phyloP scores from a whole-genome alignment of 1,284 basidiomycete genomes.

The Meira miltonrushii region DNA sequence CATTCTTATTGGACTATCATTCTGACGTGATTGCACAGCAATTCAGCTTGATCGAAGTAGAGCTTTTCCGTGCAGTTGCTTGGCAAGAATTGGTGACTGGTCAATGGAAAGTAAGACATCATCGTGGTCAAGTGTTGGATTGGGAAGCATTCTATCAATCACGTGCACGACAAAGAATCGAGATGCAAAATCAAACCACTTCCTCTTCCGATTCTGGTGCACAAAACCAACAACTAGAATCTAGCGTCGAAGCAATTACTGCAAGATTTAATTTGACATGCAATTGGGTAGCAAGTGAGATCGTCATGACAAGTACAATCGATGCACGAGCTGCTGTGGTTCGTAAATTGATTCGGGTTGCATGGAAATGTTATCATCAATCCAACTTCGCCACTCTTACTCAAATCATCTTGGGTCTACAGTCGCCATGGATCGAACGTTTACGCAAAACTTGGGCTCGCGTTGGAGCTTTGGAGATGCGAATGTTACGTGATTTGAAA shows the following conservation, averaged over 20 bases:
- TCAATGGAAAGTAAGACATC: constrained; percentile 50
- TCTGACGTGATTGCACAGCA: constrained; percentile 68
- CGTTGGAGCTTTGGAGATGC: constrained; percentile 68
- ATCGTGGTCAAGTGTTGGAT: constrained; percentile 65
- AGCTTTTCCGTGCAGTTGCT: constrained; percentile 73
- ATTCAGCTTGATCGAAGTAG: constrained; percentile 79
- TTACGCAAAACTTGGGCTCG: constrained; percentile 67
- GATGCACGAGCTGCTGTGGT: constrained; percentile 65
- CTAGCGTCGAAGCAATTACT: constrained; percentile 60
- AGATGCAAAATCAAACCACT: constrained; percentile 54
- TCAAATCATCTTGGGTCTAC: constrained; percentile 74
- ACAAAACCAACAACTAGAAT: constrained; percentile 20
- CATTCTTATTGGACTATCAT: constrained; percentile 40
- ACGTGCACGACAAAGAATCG: constrained; percentile 65
- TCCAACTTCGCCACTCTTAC: constrained; percentile 76
- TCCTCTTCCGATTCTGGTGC: neutral
- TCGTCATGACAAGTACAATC: constrained; percentile 55
- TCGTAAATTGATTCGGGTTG: constrained; percentile 76
- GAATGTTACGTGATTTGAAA: constrained; percentile 71
- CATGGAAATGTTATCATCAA: constrained; percentile 78
- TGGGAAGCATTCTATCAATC: constrained; percentile 78
- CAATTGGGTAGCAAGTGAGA: constrained; percentile 74
- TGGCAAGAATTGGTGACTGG: constrained; percentile 72
- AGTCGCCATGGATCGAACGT: constrained; percentile 67
- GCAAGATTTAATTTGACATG: constrained; percentile 80